A percentile compares a stretch with the other conserved stretches of the same genome.
phyloP scores from a whole-genome alignment of 176 grass and related monocot species.

The Triticum urartu region DNA sequence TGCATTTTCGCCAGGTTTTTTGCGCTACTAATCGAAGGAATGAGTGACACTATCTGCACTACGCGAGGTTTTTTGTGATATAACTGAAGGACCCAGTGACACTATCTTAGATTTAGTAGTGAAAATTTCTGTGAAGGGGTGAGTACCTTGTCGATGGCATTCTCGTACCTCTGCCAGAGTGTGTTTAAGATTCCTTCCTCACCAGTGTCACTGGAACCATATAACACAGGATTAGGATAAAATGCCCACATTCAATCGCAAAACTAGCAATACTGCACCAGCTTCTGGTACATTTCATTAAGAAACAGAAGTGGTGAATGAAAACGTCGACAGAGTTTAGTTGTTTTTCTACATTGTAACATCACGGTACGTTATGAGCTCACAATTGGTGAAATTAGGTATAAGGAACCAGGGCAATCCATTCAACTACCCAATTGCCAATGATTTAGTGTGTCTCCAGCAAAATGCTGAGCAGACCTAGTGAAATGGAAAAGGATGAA shows the following conservation, averaged over 20 bases:
- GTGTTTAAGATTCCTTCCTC: constrained; percentile 69
- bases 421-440: neutral
- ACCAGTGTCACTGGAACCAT: constrained; percentile 52
- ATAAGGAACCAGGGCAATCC: neutral
- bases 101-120: constrained; percentile 11
- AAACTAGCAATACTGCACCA: neutral
- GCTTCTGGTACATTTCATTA: neutral
- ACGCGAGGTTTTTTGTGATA: neutral
- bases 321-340: neutral
- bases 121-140: neutral
- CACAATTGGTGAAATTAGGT: neutral
- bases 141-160: constrained; percentile 85
- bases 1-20: neutral
- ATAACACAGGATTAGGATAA: neutral
- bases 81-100: neutral
- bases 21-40: neutral
- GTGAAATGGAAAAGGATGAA: constrained; percentile 2
- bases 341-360: neutral
- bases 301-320: neutral
- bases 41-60: neutral
- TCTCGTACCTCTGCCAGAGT: constrained; percentile 91
- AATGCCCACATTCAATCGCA: neutral
- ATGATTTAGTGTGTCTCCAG: neutral
- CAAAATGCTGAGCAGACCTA: neutral
- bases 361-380: neutral